A percentile compares a stretch with the other conserved stretches of the same genome.
These are phyloP conservation scores for Globisporangium recalcitrans DNA, from an alignment of 352 stramenopile genomes.

Conservation along the genomic window DNA sequence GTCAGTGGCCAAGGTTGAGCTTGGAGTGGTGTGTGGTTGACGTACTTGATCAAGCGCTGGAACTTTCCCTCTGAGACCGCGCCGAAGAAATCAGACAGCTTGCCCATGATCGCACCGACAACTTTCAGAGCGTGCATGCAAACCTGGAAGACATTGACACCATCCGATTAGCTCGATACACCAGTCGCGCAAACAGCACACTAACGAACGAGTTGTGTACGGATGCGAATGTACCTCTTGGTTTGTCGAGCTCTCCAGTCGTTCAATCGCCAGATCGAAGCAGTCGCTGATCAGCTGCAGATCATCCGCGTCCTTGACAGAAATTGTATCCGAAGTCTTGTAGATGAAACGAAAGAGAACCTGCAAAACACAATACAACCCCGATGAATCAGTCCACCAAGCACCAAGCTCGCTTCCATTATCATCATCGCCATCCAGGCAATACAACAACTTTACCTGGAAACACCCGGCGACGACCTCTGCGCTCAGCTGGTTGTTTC, in stretches of 20 bases:
- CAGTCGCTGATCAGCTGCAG: background rate
- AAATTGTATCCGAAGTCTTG: constrained; percentile 9
- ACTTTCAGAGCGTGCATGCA: constrained; percentile 57
- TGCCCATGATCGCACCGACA: constrained; percentile 45
- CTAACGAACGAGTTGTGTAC: background rate
- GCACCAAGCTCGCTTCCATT: too few species aligned
- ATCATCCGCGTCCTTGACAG: background rate
- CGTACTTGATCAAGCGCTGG: constrained; percentile 30
- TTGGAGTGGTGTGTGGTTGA: background rate
- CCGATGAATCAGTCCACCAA: background rate
- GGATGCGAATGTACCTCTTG: too few species aligned
- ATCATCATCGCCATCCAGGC: too few species aligned
- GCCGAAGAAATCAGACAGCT: constrained; percentile 35
- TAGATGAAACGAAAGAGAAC: constrained; percentile 19
- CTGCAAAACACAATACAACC: background rate
- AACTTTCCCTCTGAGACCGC: constrained; percentile 20
- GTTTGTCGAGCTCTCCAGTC: constrained; percentile 8
- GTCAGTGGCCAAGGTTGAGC: background rate
- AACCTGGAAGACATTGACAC: constrained; percentile 20
- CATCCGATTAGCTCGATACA: background rate
- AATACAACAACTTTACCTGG: too few species aligned
- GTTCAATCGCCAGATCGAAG: constrained; percentile 5
- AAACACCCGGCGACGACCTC: constrained; percentile 12
- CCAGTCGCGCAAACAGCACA: background rate
- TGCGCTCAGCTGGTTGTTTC: background rate